Conservation (phyloP, 768 basidiomycete genomes). For the Leucosporidium yakuticum region DNA sequence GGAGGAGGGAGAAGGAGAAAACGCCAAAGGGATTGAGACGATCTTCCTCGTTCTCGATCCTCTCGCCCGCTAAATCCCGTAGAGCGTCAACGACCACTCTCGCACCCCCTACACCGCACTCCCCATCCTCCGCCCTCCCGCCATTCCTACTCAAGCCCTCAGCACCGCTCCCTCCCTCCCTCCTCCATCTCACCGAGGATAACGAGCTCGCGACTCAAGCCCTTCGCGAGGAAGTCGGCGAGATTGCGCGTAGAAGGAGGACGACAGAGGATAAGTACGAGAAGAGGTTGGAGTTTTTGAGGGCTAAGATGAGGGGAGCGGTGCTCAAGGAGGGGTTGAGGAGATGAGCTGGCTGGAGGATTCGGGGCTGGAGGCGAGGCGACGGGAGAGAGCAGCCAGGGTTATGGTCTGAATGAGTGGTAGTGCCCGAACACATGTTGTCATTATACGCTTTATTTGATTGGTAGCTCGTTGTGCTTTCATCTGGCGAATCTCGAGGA, state of each 20-base stretch:
- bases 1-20: not conserved
- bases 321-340: slow-evolving; percentile 5
- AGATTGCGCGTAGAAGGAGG: not conserved
- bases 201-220: not conserved
- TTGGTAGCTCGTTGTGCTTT: no score
- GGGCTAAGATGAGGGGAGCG: slow-evolving; percentile 14
- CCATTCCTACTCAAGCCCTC: not conserved
- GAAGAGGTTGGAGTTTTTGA: slow-evolving; percentile 11
- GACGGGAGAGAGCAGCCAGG: no score
- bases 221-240: not conserved
- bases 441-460: no score
- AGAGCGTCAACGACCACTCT: not conserved
- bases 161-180: not conserved
- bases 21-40: not conserved
- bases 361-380: no score
- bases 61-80: no score
- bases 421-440: no score
- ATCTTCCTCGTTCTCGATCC: slow-evolving; percentile 5
- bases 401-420: no score
- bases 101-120: not conserved
- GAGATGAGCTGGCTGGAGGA: not conserved
- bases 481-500: no score
- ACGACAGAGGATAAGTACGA: slow-evolving; percentile 21
- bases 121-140: not conserved
- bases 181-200: not conserved